A percentile compares a stretch with the other conserved stretches of the same genome.
Conservation (phyloP, 1,284 basidiomycete genomes). For the Austropuccinia psidii region DNA sequence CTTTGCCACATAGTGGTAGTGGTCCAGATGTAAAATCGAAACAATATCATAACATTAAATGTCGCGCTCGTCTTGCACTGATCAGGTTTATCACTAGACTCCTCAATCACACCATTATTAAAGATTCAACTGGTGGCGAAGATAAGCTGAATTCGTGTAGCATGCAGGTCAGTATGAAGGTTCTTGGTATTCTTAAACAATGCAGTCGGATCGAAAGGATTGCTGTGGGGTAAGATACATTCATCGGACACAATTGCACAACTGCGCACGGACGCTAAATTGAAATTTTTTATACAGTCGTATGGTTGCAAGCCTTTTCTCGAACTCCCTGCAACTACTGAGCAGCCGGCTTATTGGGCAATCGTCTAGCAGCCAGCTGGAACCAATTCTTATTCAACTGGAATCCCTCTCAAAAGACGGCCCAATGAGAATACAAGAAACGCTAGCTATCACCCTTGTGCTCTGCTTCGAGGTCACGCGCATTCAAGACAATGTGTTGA, state of each 20-base stretch:
- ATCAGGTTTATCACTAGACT: constrained; percentile 32
- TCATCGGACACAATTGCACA: neutral
- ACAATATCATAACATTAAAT: constrained; percentile 13
- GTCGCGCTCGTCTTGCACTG: constrained; percentile 5
- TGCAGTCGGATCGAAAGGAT: constrained; percentile 19
- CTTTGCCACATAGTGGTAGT: neutral
- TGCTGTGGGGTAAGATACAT: constrained; percentile 32
- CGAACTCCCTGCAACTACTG: constrained; percentile 3
- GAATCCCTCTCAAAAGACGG: neutral
- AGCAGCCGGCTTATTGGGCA: neutral
- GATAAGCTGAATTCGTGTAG: constrained; percentile 9
- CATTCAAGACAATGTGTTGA: neutral
- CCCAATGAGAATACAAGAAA: constrained; percentile 25
- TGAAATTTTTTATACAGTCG: neutral
- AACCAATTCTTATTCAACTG: constrained; percentile 18
- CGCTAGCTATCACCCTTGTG: constrained; percentile 13
- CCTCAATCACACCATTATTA: constrained; percentile 22
- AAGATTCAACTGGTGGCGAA: neutral
- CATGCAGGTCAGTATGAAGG: neutral
- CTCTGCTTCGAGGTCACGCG: constrained; percentile 32
- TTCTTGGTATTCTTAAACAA: constrained; percentile 11
- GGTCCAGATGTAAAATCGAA: neutral
- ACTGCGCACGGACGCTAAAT: neutral
- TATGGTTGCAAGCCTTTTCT: constrained; percentile 10
- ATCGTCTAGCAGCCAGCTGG: neutral